Percentiles rank a stretch among this genome's conserved stretches.
These are phyloP conservation scores for Ophiostoma fasciatum DNA, from an alignment of 2,329 filamentous ascomycete species.

Conservation along the genomic window DNA sequence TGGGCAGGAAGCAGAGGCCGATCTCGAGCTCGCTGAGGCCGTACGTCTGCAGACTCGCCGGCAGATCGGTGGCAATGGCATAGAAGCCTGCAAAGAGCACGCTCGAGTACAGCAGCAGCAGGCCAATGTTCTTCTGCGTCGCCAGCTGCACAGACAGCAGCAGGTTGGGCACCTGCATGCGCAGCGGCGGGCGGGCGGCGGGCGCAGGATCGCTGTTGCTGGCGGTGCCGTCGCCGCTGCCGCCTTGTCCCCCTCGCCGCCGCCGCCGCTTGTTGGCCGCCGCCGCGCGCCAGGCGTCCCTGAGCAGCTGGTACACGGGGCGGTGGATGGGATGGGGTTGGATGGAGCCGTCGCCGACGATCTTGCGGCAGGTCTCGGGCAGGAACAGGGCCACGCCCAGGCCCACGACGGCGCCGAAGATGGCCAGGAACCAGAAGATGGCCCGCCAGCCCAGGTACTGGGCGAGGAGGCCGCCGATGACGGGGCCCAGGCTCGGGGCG, in stretches of 20 bases:
- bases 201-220: background rate
- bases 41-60: conserved; percentile 32
- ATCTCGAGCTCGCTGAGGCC: conserved; percentile 40
- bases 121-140: conserved; percentile 62
- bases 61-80: conserved; percentile 29
- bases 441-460: conserved; percentile 43
- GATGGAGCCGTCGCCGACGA: conserved; percentile 39
- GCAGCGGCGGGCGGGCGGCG: conserved; percentile 5
- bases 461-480: conserved; percentile 42
- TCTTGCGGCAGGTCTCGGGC: conserved; percentile 34
- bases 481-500: conserved; percentile 34
- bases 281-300: conserved; percentile 2
- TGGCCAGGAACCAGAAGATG: conserved; percentile 48
- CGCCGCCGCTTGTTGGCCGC: background rate
- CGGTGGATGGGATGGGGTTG: conserved; percentile 11
- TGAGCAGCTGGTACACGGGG: conserved; percentile 7
- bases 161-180: conserved; percentile 43
- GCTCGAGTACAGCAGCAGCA: conserved; percentile 29
- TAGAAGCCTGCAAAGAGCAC: conserved; percentile 37
- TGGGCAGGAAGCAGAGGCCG: conserved; percentile 37
- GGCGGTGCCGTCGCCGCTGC: background rate
- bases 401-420: conserved; percentile 26
- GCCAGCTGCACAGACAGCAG: conserved; percentile 68
- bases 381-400: conserved; percentile 31
- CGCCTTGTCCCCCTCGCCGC: background rate